A percentile compares a stretch with the other conserved stretches of the same genome.
Evolutionary conservation across 2,329 filamentous ascomycete species (phyloP).

Genomic region (Aspergillus spinulosporus): DNA sequence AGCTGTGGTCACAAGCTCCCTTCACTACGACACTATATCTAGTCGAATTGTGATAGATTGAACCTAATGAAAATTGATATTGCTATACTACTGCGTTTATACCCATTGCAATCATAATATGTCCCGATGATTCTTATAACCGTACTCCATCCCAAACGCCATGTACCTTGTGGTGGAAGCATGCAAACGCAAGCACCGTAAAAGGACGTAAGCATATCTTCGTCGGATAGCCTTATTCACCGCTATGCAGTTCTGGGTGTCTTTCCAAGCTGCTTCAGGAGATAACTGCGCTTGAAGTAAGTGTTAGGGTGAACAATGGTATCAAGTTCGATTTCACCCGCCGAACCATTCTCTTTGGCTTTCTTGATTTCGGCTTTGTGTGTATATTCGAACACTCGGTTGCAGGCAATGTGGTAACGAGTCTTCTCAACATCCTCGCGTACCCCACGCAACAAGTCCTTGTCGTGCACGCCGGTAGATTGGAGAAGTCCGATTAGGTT

Average conservation of each 20-base stretch:
- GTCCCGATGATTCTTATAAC: slow-evolving; percentile 1
- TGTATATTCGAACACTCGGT: slow-evolving; percentile 85
- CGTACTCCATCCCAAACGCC: slow-evolving; percentile 22
- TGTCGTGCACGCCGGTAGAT: slow-evolving; percentile 74
- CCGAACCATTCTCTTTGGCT: slow-evolving; percentile 71
- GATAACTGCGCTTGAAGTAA: slow-evolving; percentile 93
- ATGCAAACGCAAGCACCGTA: slow-evolving; percentile 9
- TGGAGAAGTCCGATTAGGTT: slow-evolving; percentile 79
- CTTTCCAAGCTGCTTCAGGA: slow-evolving; percentile 76
- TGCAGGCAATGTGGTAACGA: slow-evolving; percentile 93
- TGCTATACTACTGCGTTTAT: slow-evolving; percentile 8
- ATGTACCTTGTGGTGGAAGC: slow-evolving; percentile 13
- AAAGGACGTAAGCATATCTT: slow-evolving; percentile 41
- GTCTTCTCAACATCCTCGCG: slow-evolving; percentile 85
- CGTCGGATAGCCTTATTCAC: slow-evolving; percentile 46
- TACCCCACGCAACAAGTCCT: slow-evolving; percentile 74
- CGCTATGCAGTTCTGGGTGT: slow-evolving; percentile 47
- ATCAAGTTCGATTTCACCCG: slow-evolving; percentile 76
- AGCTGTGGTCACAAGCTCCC: slow-evolving; percentile 63
- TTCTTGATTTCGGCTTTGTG: slow-evolving; percentile 77
- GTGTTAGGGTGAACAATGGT: slow-evolving; percentile 97
- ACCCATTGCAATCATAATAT: slow-evolving; percentile 7
- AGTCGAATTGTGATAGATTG: neutral
- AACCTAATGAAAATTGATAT: neutral
- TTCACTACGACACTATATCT: neutral